Evolutionary conservation across 495 filamentous ascomycete genomes (phyloP), one percentile per base, ranked within the genome.

Genomic region (Lindgomyces ingoldianus): DNA sequence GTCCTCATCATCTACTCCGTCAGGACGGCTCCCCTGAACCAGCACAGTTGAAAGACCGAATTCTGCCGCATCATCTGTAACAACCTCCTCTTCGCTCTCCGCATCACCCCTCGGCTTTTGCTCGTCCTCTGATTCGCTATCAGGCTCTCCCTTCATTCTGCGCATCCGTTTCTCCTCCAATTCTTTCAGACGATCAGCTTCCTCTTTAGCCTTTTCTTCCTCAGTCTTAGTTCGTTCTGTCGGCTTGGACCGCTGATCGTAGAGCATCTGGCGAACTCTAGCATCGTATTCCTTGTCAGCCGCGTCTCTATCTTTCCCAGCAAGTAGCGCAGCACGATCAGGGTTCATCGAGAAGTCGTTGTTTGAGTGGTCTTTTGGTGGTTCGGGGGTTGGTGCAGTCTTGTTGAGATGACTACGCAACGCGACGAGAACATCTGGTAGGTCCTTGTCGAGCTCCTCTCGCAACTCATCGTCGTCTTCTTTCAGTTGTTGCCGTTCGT

Each of bases 391-490:
- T 42, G 74, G 51, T 3, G 83, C 75, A 27, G 73, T 74, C 59
- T 77, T 77, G 21, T 78, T 74, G 45, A 72, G 61, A 45, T 73
- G 71, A 3, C 80, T 81, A 57, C 81, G 77, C 29, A 98, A 75
- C 26, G 95, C 82, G 10, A 81, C 83, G 64, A 93, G 89, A 9
- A 98, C 80, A 56, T 89, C 86, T n/a, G 85, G 82, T 56, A 97
- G 81, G 19, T 88, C 87, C 72, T 91, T 87, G 61, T 91, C 87
- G 9, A 90, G 77, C 68, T 89, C 86, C 49, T 93, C 89, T 60
- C 90, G 82, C n/a, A 96, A 77, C 69, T 96, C 92, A 25, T 93
- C 91, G 70, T 98, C 93, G 47, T 96, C 91, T 62, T 98, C 94
- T 74, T 97, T 98, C 8, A 84, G 83, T 57, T 90, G 85, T 77